Base-by-base conservation (phyloP, 2,329 filamentous ascomycete species). In the Sarocladiaceae sp. region DNA sequence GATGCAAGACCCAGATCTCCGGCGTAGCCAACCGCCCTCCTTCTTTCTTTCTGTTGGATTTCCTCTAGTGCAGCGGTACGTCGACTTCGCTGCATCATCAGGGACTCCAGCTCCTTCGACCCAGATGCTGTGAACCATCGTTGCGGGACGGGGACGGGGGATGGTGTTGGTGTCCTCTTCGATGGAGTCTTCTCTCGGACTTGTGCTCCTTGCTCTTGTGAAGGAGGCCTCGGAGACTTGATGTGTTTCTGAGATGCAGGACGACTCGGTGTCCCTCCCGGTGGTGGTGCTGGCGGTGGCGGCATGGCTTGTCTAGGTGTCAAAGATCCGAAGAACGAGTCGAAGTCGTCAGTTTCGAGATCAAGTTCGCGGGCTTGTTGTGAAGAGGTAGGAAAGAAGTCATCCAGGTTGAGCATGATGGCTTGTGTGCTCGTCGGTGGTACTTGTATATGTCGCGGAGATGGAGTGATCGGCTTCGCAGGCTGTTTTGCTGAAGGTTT, bases 361-460 rank as follows among this genome's bases (percentile, higher is more conserved):
- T 75, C 73, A 2, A 84, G 63, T 60, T 84, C 80, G 17, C 73
- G 69, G 6, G 71, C 69, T 60, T 81, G 76, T 58, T 84, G 80
- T 0, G 78, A 80, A 0, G 77, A 71, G n/a, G 73, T 77, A 1
- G 78, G 78, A 40, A 82, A 77, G 55, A 82, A 73, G 51, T 80
- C 77, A 35, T 80, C 77, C 7, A 77, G 59, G 54, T 79, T 70
- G 36, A 71, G 64, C 8, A 82, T 64, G n/a, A 82, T 80, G 8
- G 72, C 66, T 54, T 82, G 79, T 0, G 79, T 82, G 56, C 75
- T 77, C 22, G 65, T 58, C 2, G 68, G 70, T 2, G 66, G 67
- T 2, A 53, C 40, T 33, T 65, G 61, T 1, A 58, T 57, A 3
- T 52, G 56, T 3, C 53, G 54, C 1, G 40, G 22, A 4, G 22